Conservation (phyloP, 352 stramenopile species). For the Pythium aquatile region DNA sequence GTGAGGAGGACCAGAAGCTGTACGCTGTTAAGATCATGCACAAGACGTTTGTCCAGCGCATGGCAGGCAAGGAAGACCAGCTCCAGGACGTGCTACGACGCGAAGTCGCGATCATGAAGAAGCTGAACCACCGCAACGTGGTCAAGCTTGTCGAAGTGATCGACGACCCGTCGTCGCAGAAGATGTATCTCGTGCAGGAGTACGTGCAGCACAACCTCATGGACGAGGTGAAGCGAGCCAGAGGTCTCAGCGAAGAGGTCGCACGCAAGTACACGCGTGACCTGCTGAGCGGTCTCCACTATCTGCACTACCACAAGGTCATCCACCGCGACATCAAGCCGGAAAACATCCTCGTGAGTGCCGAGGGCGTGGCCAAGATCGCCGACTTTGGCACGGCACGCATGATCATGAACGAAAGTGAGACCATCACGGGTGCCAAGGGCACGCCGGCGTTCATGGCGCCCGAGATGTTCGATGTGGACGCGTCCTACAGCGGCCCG, state of each 20-base stretch:
- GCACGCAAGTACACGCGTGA: slow-evolving; percentile 89
- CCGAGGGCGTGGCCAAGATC: slow-evolving; percentile 86
- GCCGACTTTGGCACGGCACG: slow-evolving; percentile 88
- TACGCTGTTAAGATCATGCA: slow-evolving; percentile 91
- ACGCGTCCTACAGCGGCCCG: slow-evolving; percentile 83
- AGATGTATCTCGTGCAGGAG: slow-evolving; percentile 95
- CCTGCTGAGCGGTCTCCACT: slow-evolving; percentile 87
- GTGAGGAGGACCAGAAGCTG: slow-evolving; percentile 72
- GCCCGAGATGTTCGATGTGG: slow-evolving; percentile 90
- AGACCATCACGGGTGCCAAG: slow-evolving; percentile 83
- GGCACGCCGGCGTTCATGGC: slow-evolving; percentile 90
- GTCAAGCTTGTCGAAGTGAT: slow-evolving; percentile 94
- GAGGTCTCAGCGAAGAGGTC: slow-evolving; percentile 62
- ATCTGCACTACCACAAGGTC: slow-evolving; percentile 93
- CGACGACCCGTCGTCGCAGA: slow-evolving; percentile 91
- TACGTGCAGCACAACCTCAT: slow-evolving; percentile 93
- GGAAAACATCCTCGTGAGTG: slow-evolving; percentile 95
- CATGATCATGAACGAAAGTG: slow-evolving; percentile 90
- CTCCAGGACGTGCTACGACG: slow-evolving; percentile 78
- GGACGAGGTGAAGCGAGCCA: slow-evolving; percentile 77
- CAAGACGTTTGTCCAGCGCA: slow-evolving; percentile 88
- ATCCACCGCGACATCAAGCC: slow-evolving; percentile 96
- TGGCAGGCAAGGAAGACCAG: slow-evolving; percentile 84
- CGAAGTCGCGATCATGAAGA: slow-evolving; percentile 97
- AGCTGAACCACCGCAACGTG: slow-evolving; percentile 92